Evolutionary conservation across 2,329 filamentous ascomycete species (phyloP), one percentile per base, ranked within the genome.

Genomic region (Exophiala aquamarina): DNA sequence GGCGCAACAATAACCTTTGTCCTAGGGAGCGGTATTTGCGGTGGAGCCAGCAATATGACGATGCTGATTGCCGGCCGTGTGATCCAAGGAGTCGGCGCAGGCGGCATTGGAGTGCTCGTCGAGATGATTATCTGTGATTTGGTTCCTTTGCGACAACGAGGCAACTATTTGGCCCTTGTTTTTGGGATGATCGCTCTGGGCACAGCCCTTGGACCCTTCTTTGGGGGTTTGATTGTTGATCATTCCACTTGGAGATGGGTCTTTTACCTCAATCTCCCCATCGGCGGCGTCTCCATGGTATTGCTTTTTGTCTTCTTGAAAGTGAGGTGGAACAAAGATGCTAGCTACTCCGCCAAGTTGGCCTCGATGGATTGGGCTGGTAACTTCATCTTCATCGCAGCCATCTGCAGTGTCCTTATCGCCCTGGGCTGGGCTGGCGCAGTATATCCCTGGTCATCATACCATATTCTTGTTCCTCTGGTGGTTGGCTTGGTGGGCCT

Each of bases 51-150:
- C 0, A 71, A 54, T 6, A 66, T 64, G 1, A 58, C 54, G 0
- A 72, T 74, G 58, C 64, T 86, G 2, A 78, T 85, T 13, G 70
- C 67, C 52, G 78, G 77, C n/a, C 70, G 80, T 1, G 69, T 70
- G 0, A 61, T 84, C 1, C 78, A 83, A 46, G 81, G 81, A 0
- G 57, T 76, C 2, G 76, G 75, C 0, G 69, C 63, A 1, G 74
- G 71, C 2, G 75, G 75, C 0, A 67, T 74, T 52, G 58, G 53
- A 18, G 47, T 73, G 32, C 61, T 79, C 2, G 64, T 70, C 3
- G 70, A 74, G 18, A 68, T 78, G 41, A 69, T 81, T 14, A 64
- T 78, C 6, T 73, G 67, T 18, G 77, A 80, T 45, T 59, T 80
- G 3, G 63, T 72, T 2, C 63, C 65, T 1, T 50, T 63, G 15